Evolutionary conservation across 2,329 filamentous ascomycete species (phyloP), one percentile per base, ranked within the genome.

Genomic region (Aspergillus sp.): DNA sequence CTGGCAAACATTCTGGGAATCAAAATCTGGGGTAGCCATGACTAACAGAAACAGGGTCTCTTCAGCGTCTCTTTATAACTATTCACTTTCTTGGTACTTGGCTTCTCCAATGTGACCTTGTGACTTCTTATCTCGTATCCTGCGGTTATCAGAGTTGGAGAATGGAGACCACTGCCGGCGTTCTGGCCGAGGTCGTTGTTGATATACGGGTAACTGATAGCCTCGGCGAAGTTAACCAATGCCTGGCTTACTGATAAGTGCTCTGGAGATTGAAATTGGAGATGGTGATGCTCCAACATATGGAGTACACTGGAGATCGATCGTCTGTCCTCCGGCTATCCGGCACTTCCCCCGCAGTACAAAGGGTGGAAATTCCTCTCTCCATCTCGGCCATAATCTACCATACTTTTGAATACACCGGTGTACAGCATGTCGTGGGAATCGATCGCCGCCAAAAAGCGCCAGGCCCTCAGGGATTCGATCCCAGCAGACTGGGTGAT

Each of bases 401-500:
- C n/a, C n/a, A n/a, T n/a, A n/a, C n/a, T n/a, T n/a, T n/a, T n/a
- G n/a, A n/a, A n/a, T n/a, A n/a, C n/a, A n/a, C n/a, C n/a, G n/a
- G n/a, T 24, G 13, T 24, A 6, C 6, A 32, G 11, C 15, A 51
- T 41, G 52, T 43, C 50, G 12, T 82, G 80, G 80, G 73, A 81
- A 63, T 63, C 71, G 4, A 68, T 78, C 22, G 74, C 71, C 3
- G 74, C 73, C n/a, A 69, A 71, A 53, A 82, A 82, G 65, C 75
- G 79, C 24, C 70, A 74, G 43, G 69, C 74, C 5, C 73, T 82
- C 5, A 62, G 61, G 5, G 68, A 73, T 43, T 81, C 81, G 1
- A 85, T 89, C 53, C 85, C 86, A 1, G 55, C 74, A 1, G 80
- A 86, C 66, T 88, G 84, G 81, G 76, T 78, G 52, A 78, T 88